phyloP scores from a whole-genome alignment of 176 grass and related monocot genomes.

The Pontederia paniculata region DNA sequence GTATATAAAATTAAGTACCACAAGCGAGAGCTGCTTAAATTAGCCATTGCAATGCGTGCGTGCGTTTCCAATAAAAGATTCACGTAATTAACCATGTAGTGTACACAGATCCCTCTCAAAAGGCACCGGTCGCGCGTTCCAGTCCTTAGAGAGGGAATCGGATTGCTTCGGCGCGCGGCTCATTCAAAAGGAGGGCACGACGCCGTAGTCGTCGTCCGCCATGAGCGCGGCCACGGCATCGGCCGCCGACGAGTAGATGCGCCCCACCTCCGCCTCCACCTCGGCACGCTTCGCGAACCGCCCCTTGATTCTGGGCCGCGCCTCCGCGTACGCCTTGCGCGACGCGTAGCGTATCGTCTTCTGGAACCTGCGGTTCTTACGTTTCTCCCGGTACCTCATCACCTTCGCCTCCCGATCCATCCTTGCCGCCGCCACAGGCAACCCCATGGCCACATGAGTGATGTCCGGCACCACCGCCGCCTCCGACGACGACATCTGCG shows the following conservation, averaged over 20 bases:
- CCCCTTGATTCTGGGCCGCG: slow-evolving; percentile 72
- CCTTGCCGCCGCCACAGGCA: slow-evolving; percentile 19
- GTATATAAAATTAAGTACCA: no score
- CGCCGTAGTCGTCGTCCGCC: slow-evolving; percentile 3
- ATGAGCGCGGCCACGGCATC: slow-evolving; percentile 2
- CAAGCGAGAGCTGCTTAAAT: no score
- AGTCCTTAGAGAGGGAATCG: not conserved
- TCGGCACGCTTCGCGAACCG: slow-evolving; percentile 53
- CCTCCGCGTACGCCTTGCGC: slow-evolving; percentile 72
- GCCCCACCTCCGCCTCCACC: slow-evolving; percentile 12
- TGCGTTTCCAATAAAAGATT: no score
- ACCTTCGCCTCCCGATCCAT: slow-evolving; percentile 49
- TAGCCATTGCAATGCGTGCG: no score
- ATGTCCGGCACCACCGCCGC: slow-evolving; percentile 67
- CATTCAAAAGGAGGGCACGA: slow-evolving; percentile 11
- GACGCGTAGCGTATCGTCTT: slow-evolving; percentile 91
- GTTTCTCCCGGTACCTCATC: slow-evolving; percentile 83
- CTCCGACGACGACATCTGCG: slow-evolving; percentile 74
- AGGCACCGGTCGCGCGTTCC: not conserved
- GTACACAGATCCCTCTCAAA: no score
- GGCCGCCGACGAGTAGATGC: slow-evolving; percentile 15
- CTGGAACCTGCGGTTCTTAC: slow-evolving; percentile 67
- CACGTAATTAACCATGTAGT: no score
- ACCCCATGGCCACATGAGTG: not conserved
- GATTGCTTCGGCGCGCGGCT: not conserved